Base-by-base conservation (phyloP, 164 flowering plant genomes). In the Nymphaea colorata region DNA sequence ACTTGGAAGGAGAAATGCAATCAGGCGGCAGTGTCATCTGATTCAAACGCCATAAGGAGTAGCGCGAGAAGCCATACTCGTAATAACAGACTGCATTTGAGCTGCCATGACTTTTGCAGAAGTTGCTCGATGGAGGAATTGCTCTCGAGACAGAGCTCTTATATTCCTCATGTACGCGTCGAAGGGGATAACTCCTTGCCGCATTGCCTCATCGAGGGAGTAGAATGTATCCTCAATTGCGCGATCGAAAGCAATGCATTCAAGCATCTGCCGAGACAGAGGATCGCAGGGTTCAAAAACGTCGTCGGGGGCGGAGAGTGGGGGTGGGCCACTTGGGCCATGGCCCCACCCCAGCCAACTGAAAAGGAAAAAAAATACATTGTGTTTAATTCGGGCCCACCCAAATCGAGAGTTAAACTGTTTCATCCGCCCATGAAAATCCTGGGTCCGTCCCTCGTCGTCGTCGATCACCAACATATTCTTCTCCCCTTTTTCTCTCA, bases 51-150 rank as follows among this genome's bases (percentile, higher is more conserved):
- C 67, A 73, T 81, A 82, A 43, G 78, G 85, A 5, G 55, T 14
- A 51, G 78, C 78, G 70, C 94, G 76, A 60, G 89, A 79, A 68
- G 96, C 93, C 93, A 89, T 92, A 64, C 74, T 76, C 41, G 86
- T 75, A 72, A 92, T 87, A 75, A 87, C 96, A 68, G 90, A 82
- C 73, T 90, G 93, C 91, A 85, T 82, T 77, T 90, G 95, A 4
- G 82, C 80, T 10, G 91, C 89, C 70, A 89, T 78, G 45, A 92
- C 82, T 72, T 92, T 92, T 0, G 92, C 79, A 44, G 80, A 75
- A 3, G 82, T 81, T 25, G 98, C 98, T 2, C 95, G 79, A 42
- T 90, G 88, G 67, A 90, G 84, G 69, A 92, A 92, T 80, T 92
- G 98, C 77, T 92, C 93, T 2, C 98, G 78, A 1, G 96, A 87